Evolutionary conservation across 1,139 yeast species (phyloP).

Genomic region (Hemisphaericaspora xylanilytica): DNA sequence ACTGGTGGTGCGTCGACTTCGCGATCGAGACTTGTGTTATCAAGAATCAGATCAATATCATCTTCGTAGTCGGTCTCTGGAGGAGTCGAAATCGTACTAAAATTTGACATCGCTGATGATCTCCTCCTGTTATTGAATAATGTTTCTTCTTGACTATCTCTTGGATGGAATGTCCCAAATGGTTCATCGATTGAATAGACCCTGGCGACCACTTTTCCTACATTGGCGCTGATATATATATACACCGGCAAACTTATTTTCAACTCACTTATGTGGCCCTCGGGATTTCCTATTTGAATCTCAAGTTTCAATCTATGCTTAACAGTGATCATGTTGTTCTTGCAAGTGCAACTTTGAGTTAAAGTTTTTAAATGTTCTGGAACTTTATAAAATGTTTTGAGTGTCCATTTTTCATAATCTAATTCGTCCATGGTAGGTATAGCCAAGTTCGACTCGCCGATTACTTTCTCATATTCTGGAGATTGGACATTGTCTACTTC

Average conservation of each 20-base stretch:
- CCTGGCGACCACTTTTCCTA: conserved; percentile 50
- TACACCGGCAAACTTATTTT: conserved; percentile 66
- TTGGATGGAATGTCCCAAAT: conserved; percentile 45
- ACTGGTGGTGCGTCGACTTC: conserved; percentile 42
- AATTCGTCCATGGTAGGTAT: conserved; percentile 28
- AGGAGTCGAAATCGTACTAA: conserved; percentile 15
- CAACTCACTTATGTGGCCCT: conserved; percentile 66
- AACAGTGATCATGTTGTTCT: conserved; percentile 49
- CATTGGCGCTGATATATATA: conserved; percentile 54
- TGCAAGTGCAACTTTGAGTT: conserved; percentile 58
- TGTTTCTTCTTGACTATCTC: conserved; percentile 31
- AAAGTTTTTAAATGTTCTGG: conserved; percentile 52
- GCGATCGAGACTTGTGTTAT: conserved; percentile 25
- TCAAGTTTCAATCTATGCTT: conserved; percentile 60
- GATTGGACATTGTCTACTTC: conserved; percentile 34
- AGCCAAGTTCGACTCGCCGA: conserved; percentile 29
- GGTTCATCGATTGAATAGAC: conserved; percentile 52
- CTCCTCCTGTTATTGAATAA: conserved; percentile 30
- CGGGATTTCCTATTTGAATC: conserved; percentile 55
- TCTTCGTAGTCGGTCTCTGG: conserved; percentile 9
- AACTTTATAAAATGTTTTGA: conserved; percentile 47
- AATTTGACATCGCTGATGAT: no score
- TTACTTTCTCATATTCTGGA: conserved; percentile 44
- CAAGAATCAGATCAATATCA: conserved; percentile 12
- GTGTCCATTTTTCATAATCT: conserved; percentile 48